phyloP scores from a whole-genome alignment of 2,329 filamentous ascomycete genomes.

The Raffaelea deltoideospora region DNA sequence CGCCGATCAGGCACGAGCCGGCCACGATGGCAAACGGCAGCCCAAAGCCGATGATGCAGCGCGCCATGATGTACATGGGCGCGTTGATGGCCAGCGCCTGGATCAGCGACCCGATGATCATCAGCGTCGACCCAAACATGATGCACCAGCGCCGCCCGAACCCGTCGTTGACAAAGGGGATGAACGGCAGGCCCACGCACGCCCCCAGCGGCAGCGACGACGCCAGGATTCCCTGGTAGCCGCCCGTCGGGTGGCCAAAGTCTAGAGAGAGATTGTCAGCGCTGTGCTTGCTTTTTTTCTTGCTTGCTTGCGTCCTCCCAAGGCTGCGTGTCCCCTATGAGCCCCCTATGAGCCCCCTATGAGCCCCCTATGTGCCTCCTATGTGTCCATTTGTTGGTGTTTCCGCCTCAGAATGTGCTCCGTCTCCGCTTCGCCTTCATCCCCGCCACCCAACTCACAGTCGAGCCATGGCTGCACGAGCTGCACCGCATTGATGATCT shows the following conservation, averaged over 20 bases:
- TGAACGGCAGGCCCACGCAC: slow-evolving; percentile 33
- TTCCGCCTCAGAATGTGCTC: no score
- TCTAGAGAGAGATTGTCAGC: no score
- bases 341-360: no score
- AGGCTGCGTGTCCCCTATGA: no score
- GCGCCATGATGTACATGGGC: slow-evolving; percentile 44
- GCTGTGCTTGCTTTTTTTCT: not conserved
- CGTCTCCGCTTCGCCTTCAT: no score
- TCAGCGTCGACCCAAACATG: slow-evolving; percentile 33
- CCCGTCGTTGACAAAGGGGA: slow-evolving; percentile 34
- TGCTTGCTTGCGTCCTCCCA: no score
- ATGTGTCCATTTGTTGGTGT: no score
- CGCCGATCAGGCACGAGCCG: slow-evolving; percentile 41
- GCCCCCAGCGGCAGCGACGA: slow-evolving; percentile 38
- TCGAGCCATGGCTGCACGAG: slow-evolving; percentile 19
- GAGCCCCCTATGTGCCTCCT: no score
- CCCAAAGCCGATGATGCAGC: slow-evolving; percentile 45
- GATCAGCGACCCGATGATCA: slow-evolving; percentile 35
- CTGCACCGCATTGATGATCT: slow-evolving; percentile 24
- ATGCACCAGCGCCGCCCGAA: slow-evolving; percentile 35
- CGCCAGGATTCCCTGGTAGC: slow-evolving; percentile 23
- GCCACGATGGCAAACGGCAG: slow-evolving; percentile 44
- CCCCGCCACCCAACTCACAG: slow-evolving; percentile 14
- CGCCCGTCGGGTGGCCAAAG: slow-evolving; percentile 16
- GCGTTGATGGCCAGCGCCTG: slow-evolving; percentile 31